These are phyloP conservation scores for Coemansia sp. DNA, from an alignment of 192 early-diverging fungal genomes.

Conservation along the genomic window DNA sequence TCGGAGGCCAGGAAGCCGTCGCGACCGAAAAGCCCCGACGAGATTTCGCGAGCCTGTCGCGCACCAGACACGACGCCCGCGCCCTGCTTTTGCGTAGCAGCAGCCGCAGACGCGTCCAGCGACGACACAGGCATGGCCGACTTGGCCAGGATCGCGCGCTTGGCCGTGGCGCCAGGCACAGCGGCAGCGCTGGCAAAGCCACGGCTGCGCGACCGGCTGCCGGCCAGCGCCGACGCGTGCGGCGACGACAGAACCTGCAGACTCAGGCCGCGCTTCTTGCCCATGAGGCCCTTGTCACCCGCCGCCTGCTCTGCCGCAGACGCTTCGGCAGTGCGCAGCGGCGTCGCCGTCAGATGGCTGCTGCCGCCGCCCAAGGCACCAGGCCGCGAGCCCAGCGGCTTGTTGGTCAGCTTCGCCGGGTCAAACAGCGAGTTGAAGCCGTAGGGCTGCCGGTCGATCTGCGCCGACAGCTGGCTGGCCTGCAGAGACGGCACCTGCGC, in stretches of 20 bases:
- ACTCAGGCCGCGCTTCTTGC: conserved; percentile 68
- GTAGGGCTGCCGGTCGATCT: conserved; percentile 84
- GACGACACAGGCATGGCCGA: conserved; percentile 35
- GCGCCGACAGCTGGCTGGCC: conserved; percentile 57
- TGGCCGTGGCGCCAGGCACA: conserved; percentile 36
- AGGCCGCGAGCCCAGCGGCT: conserved; percentile 2
- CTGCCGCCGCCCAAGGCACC: conserved; percentile 15
- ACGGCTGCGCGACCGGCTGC: conserved; percentile 64
- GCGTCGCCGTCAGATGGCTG: conserved; percentile 41
- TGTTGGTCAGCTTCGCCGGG: conserved; percentile 30
- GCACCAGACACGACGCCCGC: neutral
- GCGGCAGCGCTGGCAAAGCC: conserved; percentile 55
- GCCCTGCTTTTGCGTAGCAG: conserved; percentile 15
- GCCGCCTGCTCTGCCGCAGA: conserved; percentile 22
- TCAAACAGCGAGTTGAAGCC: conserved; percentile 81
- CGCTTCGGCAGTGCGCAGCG: conserved; percentile 22
- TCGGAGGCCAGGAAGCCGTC: conserved; percentile 62
- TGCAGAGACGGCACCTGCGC: conserved; percentile 36
- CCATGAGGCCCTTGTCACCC: conserved; percentile 37
- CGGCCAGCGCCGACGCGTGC: conserved; percentile 57
- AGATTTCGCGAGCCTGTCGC: neutral
- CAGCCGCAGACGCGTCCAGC: conserved; percentile 27
- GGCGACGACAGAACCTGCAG: conserved; percentile 76
- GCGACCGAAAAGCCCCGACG: conserved; percentile 32
- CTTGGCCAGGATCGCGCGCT: conserved; percentile 9